Base-by-base conservation (phyloP, 495 filamentous ascomycete species). In the Friedmanniomyces simplex region DNA sequence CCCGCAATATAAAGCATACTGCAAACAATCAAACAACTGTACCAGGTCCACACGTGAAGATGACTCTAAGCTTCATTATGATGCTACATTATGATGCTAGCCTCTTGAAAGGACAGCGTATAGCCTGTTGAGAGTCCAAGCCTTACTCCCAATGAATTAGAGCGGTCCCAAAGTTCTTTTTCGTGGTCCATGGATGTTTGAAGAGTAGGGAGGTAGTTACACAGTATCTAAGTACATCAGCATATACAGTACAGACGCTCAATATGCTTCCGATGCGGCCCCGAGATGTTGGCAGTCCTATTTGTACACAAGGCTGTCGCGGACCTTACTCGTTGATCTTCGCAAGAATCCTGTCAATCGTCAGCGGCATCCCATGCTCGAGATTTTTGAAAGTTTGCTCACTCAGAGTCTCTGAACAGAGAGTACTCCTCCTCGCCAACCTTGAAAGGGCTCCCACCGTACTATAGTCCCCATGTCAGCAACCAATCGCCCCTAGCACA, bases 401-500 rank as follows among this genome's bases (percentile, higher is more conserved):
- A 96, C 93, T 99, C 93, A 74, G 88, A 84, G 73, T 99, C 93
- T 64, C 91, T 79, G 84, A 94, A 99, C 55, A 99, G 85, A 59
- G 85, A 83, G 76, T 82, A 97, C 77, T 97, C 93, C 61, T 96
- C 88, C 61, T 97, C 91, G 60, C 91, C 91, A 64, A 97, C 89
- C 82, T 96, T 96, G 72, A 99, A 81, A 53, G 94, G 85, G 69
- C 86, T 90, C 55, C 93, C 93, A 72, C 93, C 93, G 69, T 86
- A 99, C 93, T 98, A 63, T 59, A 62, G n/a, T 41, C 16, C 30
- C 39, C 53, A 54, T 49, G 67, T 77, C 64, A 76, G 71, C 51
- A 32, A 6, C 2, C 18, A n/a, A 16, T n/a, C 43, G 1, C 49
- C 46, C 50, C 36, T 36, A 37, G 26, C 50, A 16, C 57, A 0